A percentile compares a stretch with the other conserved stretches of the same genome.
These are phyloP conservation scores for Pleurotus cornucopiae DNA, from an alignment of 768 basidiomycete species.

Conservation along the genomic window DNA sequence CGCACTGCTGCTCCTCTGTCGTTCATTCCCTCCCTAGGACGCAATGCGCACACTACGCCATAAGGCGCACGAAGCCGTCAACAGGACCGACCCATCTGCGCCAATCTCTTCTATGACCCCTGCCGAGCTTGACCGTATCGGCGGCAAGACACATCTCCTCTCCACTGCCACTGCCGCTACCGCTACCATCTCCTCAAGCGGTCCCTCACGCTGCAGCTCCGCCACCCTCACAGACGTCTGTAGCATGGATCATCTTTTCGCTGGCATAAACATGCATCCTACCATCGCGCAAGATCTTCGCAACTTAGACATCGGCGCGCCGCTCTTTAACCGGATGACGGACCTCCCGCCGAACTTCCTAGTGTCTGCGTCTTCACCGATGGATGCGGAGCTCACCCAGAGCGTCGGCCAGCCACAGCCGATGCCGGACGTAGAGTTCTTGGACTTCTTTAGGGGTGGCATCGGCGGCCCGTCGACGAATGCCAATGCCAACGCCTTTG, in stretches of 20 bases:
- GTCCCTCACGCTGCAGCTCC: neutral
- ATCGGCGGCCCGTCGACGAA: neutral
- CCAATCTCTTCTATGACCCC: constrained; percentile 22
- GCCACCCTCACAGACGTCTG: constrained; percentile 3
- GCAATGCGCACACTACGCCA: constrained; percentile 34
- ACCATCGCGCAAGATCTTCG: constrained; percentile 53
- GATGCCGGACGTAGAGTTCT: constrained; percentile 26
- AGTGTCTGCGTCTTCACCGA: neutral
- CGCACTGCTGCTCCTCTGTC: neutral
- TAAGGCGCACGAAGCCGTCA: constrained; percentile 39
- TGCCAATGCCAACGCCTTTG: neutral
- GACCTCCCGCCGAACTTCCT: constrained; percentile 18
- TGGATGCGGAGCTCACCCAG: constrained; percentile 15
- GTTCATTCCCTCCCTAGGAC: constrained; percentile 23
- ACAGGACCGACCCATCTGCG: constrained; percentile 20
- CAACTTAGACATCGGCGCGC: constrained; percentile 27
- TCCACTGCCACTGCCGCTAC: constrained; percentile 15
- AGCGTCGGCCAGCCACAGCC: constrained; percentile 7
- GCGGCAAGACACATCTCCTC: constrained; percentile 48
- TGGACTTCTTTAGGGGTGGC: neutral
- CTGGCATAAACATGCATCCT: constrained; percentile 35
- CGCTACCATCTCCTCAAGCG: no score
- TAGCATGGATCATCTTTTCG: constrained; percentile 2
- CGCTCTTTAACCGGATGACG: constrained; percentile 17
- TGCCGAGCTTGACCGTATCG: constrained; percentile 51